phyloP scores from a whole-genome alignment of 345 rosid genomes.

The Orychophragmus violaceus region DNA sequence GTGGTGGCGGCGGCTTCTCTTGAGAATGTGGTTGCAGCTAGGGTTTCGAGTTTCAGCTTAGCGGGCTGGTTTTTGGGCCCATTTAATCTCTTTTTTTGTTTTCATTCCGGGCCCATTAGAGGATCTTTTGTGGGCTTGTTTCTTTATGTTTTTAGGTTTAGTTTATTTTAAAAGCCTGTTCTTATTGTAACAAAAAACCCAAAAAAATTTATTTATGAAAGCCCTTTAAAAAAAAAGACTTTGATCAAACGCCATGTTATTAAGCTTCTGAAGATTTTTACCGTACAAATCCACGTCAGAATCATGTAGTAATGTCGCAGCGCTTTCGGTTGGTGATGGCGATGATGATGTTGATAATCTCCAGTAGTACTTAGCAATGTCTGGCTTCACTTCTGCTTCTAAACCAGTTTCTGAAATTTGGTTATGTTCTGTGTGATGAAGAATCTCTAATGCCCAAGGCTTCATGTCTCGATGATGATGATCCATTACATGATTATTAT shows the following conservation, averaged over 20 bases:
- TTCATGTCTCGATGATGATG: slow-evolving; percentile 20
- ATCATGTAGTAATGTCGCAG: slow-evolving; percentile 14
- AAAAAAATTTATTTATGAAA: too few relatives aligned
- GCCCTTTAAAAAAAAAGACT: too few relatives aligned
- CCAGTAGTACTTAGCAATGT: slow-evolving; percentile 27
- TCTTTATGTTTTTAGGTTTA: too few relatives aligned
- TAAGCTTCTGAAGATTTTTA: slow-evolving; percentile 24
- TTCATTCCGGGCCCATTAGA: too few relatives aligned
- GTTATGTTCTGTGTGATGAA: slow-evolving; percentile 21
- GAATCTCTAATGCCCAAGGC: slow-evolving; percentile 27
- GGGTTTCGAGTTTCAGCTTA: too few relatives aligned
- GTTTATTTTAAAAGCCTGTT: too few relatives aligned
- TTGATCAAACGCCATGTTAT: slow-evolving; percentile 22
- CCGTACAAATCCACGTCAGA: slow-evolving; percentile 20
- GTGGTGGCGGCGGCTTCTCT: too few relatives aligned
- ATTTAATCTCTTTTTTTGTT: too few relatives aligned
- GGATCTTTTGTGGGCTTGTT: too few relatives aligned
- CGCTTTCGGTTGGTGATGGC: slow-evolving; percentile 27
- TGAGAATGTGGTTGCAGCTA: too few relatives aligned
- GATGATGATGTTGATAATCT: slow-evolving; percentile 19
- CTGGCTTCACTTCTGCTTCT: slow-evolving; percentile 33
- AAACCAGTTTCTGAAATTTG: slow-evolving; percentile 22
- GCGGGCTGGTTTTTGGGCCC: too few relatives aligned
- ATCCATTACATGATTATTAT: background rate
- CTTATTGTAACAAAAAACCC: too few relatives aligned